Evolutionary conservation across 768 basidiomycete genomes (phyloP), one percentile per base, ranked within the genome.

Genomic region (Bullera alba): DNA sequence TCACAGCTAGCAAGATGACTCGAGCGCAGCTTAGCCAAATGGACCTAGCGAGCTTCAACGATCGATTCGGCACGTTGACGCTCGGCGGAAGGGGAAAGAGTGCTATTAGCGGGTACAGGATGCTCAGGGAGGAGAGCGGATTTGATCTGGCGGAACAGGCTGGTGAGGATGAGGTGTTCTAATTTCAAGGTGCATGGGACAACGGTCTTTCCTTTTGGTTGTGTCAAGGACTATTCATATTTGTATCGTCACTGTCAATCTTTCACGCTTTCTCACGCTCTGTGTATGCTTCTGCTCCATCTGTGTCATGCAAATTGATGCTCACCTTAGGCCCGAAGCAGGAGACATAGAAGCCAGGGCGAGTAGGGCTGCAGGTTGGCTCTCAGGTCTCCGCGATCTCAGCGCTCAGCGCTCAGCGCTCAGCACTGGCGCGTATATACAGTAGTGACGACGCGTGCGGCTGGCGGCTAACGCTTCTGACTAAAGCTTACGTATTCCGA

Each of bases 101-200:
- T n/a, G 32, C 32, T 34, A 34, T 27, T 38, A 48, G 51, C 1
- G 53, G 51, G 2, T 30, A 41, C 10, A 57, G 54, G 51, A 64
- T 68, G 65, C 47, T 68, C 34, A 62, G 60, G 27, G 63, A 68
- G 28, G 66, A 68, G 41, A 65, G 63, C 37, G 32, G 48, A n/a
- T 60, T 61, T 51, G 63, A 51, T 36, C 50, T 65, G 28, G 54
- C 54, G n/a, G 60, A 56, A 29, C 42, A 34, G 10, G 53, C 42
- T 16, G 57, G 27, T 3, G 61, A 51, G 23, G 61, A 61, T 41
- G 65, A 67, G 42, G 51, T 43, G 42, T 44, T 28, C 25, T 49
- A 26, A 49, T 19, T 8, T 34, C n/a, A n/a, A n/a, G n/a, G n/a
- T n/a, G n/a, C n/a, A n/a, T n/a, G n/a, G 32, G 32, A 34, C 8